Base-by-base conservation (phyloP, 805 yeast genomes). In the Gaillardinia entomophila region DNA sequence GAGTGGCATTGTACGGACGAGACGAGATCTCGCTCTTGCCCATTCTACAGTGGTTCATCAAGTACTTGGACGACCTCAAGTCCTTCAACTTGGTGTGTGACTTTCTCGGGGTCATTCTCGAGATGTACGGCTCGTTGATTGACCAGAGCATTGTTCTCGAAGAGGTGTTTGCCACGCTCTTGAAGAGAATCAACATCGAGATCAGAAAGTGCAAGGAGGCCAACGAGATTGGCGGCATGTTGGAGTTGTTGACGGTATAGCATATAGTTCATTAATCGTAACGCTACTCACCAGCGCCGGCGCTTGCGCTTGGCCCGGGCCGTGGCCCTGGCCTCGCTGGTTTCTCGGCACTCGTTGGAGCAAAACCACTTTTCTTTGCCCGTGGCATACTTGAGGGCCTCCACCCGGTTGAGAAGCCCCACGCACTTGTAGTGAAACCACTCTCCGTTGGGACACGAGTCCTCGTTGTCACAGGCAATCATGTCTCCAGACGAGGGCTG, bases 11-110 rank as follows among this genome's bases (percentile, higher is more conserved):
- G 35, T 62, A 77, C 26, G 84, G 84, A 23, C 77, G 96, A 43
- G 97, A 89, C 54, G 97, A 88, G 56, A 75, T 81, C 7, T 71
- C 85, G 11, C 63, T 92, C 39, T 92, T 88, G 51, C 97, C 97
- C 7, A 60, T 92, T 27, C 59, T 92, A 31, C 79, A 79, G 37
- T 92, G 97, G 96, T 78, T 85, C 41, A 60, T 75, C 24, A 81
- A 77, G 54, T 73, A 74, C 41, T 70, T 92, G 30, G 89, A 82
- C 46, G 96, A 92, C 51, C 80, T 85, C 7, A 71, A 95, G 48
- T 76, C 82, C 19, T 55, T 79, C 27, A 68, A 66, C 35, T 64
- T 79, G 23, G 68, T 80, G 12, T 73, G 84, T 17, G 92, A 83
- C 51, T 84, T 77, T 60, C 51, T 83, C 30, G 78, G 77, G 2